These are phyloP conservation scores for Pseudocercospora pini-densiflorae DNA, from an alignment of 2,329 filamentous ascomycete genomes.

Conservation along the genomic window DNA sequence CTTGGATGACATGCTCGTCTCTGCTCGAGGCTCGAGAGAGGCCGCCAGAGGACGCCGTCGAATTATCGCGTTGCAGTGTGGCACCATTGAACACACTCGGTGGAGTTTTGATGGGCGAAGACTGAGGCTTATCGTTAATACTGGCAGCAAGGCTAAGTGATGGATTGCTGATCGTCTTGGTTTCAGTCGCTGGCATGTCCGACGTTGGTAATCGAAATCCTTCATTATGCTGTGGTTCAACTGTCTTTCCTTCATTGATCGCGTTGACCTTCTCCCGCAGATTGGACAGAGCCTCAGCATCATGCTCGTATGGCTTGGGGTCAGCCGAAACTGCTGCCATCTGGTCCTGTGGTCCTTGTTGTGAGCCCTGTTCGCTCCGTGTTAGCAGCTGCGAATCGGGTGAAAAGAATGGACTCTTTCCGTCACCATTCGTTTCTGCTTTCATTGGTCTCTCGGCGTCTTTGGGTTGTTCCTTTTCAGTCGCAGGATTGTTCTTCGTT, in stretches of 20 bases:
- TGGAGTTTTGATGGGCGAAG: background rate
- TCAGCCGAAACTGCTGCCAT: slow-evolving; percentile 6
- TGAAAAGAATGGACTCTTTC: slow-evolving; percentile 26
- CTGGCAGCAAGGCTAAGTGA: background rate
- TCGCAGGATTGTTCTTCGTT: slow-evolving; percentile 47
- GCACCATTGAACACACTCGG: background rate
- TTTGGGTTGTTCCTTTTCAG: slow-evolving; percentile 22
- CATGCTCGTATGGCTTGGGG: slow-evolving; percentile 31
- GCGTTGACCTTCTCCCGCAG: slow-evolving; percentile 34
- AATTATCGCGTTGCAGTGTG: background rate
- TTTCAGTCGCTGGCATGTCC: slow-evolving; percentile 9
- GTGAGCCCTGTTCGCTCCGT: slow-evolving; percentile 10
- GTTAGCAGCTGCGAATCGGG: slow-evolving; percentile 12
- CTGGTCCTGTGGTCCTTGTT: background rate
- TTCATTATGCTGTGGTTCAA: slow-evolving; percentile 30
- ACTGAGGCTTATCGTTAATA: background rate
- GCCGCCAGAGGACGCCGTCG: background rate
- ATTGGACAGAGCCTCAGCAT: slow-evolving; percentile 32
- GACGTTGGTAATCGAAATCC: slow-evolving; percentile 23
- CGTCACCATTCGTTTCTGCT: slow-evolving; percentile 20
- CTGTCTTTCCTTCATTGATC: slow-evolving; percentile 26
- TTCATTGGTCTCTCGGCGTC: slow-evolving; percentile 14
- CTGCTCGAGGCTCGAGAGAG: slow-evolving; percentile 15
- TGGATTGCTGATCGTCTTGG: background rate
- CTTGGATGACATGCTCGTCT: slow-evolving; percentile 29